A percentile compares a stretch with the other conserved stretches of the same genome.
Evolutionary conservation across 176 grass and related monocot genomes (phyloP).

Genomic region (Raddia distichophylla): DNA sequence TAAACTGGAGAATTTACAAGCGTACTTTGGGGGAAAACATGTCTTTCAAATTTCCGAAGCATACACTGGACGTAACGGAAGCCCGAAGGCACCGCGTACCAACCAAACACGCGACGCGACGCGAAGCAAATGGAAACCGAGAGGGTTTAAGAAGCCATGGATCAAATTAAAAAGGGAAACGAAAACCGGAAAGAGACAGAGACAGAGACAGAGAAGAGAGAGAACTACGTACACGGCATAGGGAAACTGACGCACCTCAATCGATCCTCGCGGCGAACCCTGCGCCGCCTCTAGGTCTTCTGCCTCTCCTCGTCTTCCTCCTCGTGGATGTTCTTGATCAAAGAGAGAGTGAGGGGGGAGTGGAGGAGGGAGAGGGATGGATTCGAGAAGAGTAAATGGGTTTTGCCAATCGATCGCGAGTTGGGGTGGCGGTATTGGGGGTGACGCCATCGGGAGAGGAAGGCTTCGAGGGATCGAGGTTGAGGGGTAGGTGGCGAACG

Average conservation of each 20-base stretch:
- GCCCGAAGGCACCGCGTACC: too few species aligned
- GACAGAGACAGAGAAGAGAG: too few species aligned
- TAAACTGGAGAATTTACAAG: too few species aligned
- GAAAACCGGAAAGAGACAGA: not conserved
- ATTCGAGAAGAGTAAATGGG: not conserved
- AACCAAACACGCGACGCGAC: not conserved
- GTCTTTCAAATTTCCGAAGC: too few species aligned
- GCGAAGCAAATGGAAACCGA: not conserved
- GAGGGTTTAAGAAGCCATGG: not conserved
- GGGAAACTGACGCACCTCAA: conserved; percentile 5
- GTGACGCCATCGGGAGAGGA: not conserved
- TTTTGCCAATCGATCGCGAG: not conserved
- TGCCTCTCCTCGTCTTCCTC: too few species aligned
- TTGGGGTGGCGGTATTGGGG: not conserved
- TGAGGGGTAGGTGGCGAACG: conserved; percentile 40
- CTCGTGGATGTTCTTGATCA: not conserved
- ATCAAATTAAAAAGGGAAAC: not conserved
- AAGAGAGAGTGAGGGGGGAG: not conserved
- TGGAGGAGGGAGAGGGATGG: not conserved
- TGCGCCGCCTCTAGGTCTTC: not conserved
- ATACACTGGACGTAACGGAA: not conserved
- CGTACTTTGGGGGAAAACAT: too few species aligned
- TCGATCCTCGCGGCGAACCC: not conserved
- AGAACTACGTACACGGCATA: not conserved
- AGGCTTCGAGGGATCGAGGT: not conserved